Evolutionary conservation across 2,329 filamentous ascomycete genomes (phyloP).

Genomic region (Decorospora gaudefroyi): DNA sequence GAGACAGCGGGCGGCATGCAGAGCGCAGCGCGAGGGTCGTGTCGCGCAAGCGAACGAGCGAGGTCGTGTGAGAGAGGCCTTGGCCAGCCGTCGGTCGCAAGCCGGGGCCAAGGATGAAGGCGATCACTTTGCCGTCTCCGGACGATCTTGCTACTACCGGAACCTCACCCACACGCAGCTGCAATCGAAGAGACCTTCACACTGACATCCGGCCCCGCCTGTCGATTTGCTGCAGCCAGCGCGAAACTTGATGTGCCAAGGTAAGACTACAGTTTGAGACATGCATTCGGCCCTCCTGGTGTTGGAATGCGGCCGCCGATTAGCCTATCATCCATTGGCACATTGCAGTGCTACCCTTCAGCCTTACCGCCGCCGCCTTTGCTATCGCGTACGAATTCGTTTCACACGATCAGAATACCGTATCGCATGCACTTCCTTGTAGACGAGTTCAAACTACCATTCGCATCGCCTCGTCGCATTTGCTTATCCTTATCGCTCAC

Average conservation of each 20-base stretch:
- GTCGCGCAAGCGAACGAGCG: slow-evolving; percentile 27
- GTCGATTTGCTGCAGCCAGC: not conserved
- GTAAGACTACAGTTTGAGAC: slow-evolving; percentile 6
- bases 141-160: slow-evolving; percentile 4
- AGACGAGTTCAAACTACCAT: too few species aligned
- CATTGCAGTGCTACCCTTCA: slow-evolving; percentile 16
- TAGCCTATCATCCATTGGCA: slow-evolving; percentile 25
- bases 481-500: too few species aligned
- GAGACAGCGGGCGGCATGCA: slow-evolving; percentile 37
- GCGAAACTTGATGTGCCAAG: slow-evolving; percentile 10
- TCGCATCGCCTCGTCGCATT: too few species aligned
- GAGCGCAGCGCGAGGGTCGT: slow-evolving; percentile 28
- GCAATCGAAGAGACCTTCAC: not conserved
- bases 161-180: slow-evolving; percentile 3
- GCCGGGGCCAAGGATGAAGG: slow-evolving; percentile 17
- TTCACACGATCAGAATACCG: too few species aligned
- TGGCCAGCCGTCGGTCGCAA: slow-evolving; percentile 11
- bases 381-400: too few species aligned
- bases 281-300: slow-evolving; percentile 14
- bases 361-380: slow-evolving; percentile 12
- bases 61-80: slow-evolving; percentile 32
- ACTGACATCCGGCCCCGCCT: not conserved
- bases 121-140: slow-evolving; percentile 14
- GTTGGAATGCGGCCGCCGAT: slow-evolving; percentile 7
- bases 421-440: too few species aligned